phyloP scores from a whole-genome alignment of 495 filamentous ascomycete genomes.

The Monascus purpureus region DNA sequence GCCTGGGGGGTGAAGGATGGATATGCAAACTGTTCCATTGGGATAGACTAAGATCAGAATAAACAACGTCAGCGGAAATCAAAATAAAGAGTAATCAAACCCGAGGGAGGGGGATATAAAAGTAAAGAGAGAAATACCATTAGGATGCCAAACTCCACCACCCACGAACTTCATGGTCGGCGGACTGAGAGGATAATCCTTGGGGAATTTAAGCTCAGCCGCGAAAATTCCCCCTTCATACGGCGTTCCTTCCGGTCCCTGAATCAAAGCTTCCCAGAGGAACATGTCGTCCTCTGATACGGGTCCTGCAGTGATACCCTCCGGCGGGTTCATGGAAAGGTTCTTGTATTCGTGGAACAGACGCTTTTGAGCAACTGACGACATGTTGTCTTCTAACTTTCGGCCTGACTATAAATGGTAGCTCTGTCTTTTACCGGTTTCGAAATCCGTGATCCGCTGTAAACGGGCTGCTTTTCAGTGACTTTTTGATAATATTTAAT shows the following conservation, averaged over 20 bases:
- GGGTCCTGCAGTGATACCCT: constrained; percentile 91
- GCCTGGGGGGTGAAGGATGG: constrained; percentile 93
- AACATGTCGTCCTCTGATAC: constrained; percentile 91
- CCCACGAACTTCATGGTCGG: constrained; percentile 89
- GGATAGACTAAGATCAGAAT: constrained; percentile 58
- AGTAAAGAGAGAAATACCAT: constrained; percentile 44
- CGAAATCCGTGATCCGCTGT: too few relatives aligned
- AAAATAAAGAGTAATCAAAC: not conserved
- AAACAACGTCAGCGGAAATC: not conserved
- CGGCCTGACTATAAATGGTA: too few relatives aligned
- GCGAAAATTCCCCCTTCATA: constrained; percentile 94
- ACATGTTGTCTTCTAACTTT: too few relatives aligned
- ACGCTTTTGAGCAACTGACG: constrained; percentile 64
- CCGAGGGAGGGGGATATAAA: not conserved
- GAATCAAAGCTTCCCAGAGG: constrained; percentile 91
- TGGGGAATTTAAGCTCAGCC: constrained; percentile 86
- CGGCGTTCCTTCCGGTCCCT: constrained; percentile 87
- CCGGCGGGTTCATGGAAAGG: constrained; percentile 69
- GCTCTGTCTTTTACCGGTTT: too few relatives aligned
- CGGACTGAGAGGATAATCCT: constrained; percentile 86
- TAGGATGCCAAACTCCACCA: constrained; percentile 85
- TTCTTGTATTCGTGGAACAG: constrained; percentile 94
- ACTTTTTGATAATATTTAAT: too few relatives aligned
- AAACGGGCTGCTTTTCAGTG: too few relatives aligned
- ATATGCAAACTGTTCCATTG: constrained; percentile 87